Evolutionary conservation across 768 basidiomycete species (phyloP), one percentile per base, ranked within the genome.

Genomic region (Phanerodontia chrysosporium): DNA sequence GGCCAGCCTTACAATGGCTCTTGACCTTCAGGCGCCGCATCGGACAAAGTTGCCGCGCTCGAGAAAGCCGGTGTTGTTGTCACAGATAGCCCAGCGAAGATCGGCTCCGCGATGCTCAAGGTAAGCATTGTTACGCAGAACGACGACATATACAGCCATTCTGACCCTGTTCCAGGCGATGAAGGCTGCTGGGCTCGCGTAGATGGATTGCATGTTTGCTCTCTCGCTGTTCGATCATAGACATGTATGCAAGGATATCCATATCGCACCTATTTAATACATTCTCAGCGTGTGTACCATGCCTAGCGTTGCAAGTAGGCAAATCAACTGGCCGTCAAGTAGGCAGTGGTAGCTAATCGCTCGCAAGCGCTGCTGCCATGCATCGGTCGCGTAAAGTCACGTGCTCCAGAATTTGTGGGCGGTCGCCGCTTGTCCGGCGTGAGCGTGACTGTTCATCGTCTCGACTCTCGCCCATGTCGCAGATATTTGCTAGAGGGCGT

Each of bases 31-130:
- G 88, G 90, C 72, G 92, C 92, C 61, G 97, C 97, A 5, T 81
- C 79, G 27, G 97, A 98, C 78, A 99, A 99, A 77, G 94, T 98
- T 45, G 83, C 80, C 55, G 92, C 93, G 32, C 81, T 99, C 24
- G 87, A 95, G 71, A 86, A 79, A 70, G 97, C 97, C 39, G 97
- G 97, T 60, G 97, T 83, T 28, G 81, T 95, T 65, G 95, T 99
- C 62, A 95, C 93, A 8, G 85, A 95, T 73, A 95, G 92, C 72
- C 97, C 97, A 12, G 95, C 97, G 1, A 89, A 95, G 77, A 95
- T 99, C 72, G 97, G 97, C 52, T 65, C 73, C 36, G 83, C 91
- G 68, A 93, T 99, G 84, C 80, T 95, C 63, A 87, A 94, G 83
- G 95, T 90, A 59, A n/a, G n/a, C n/a, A n/a, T n/a, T n/a, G n/a